A percentile compares a stretch with the other conserved stretches of the same genome.
These are phyloP conservation scores for Fraxinus quadrangulata DNA, from an alignment of 257 asterid species.

Conservation along the genomic window DNA sequence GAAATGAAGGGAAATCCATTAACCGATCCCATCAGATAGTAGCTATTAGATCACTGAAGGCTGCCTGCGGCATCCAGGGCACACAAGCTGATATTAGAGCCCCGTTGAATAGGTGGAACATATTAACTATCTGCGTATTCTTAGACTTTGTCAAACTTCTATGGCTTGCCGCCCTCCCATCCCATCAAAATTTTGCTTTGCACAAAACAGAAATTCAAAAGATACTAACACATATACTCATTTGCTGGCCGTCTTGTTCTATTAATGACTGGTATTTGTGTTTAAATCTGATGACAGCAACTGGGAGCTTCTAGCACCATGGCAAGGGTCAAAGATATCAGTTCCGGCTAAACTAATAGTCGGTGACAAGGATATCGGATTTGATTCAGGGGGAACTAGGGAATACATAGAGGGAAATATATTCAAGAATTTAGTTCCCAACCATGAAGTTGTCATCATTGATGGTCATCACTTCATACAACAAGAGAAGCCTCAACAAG, in stretches of 20 bases:
- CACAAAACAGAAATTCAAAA: no score
- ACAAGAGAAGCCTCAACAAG: conserved; percentile 43
- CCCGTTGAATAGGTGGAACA: no score
- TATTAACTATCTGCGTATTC: no score
- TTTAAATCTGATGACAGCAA: conserved; percentile 30
- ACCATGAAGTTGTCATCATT: conserved; percentile 43
- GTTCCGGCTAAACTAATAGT: conserved; percentile 50
- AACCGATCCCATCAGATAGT: no score
- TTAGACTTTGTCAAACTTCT: no score
- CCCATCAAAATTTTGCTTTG: no score
- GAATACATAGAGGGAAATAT: conserved; percentile 38
- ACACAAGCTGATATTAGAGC: no score
- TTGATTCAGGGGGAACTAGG: conserved; percentile 41
- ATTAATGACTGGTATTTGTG: background rate
- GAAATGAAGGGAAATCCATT: no score
- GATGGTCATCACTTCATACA: conserved; percentile 52
- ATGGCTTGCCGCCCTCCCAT: no score
- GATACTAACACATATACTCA: background rate
- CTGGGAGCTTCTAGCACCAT: conserved; percentile 57
- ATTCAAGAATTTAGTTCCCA: conserved; percentile 44
- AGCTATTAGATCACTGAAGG: no score
- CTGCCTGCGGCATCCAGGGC: no score
- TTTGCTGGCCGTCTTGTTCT: background rate
- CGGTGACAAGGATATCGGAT: conserved; percentile 49
- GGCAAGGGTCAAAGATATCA: conserved; percentile 48